phyloP scores from a whole-genome alignment of 345 rosid species.

The Rhodomyrtus tomentosa region DNA sequence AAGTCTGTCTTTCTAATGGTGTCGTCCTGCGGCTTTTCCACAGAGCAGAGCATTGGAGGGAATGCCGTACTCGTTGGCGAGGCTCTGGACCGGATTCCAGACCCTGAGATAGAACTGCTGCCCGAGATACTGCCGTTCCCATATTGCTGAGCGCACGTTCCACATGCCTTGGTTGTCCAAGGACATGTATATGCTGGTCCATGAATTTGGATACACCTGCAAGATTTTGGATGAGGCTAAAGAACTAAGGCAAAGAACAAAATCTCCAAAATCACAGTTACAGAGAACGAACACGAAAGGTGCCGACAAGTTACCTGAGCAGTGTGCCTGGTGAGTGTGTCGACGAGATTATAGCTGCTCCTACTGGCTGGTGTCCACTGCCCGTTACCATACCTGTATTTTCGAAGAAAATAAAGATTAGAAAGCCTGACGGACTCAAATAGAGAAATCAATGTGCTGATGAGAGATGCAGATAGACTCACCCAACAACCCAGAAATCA shows the following conservation, averaged over 20 bases:
- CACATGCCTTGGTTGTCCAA: constrained; percentile 40
- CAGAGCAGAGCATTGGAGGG: constrained; percentile 31
- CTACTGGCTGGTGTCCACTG: constrained; percentile 13
- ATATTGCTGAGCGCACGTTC: constrained; percentile 27
- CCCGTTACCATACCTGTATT: constrained; percentile 10
- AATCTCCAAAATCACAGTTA: neutral
- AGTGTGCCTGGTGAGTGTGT: constrained; percentile 15
- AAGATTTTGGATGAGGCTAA: neutral
- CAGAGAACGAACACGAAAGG: neutral
- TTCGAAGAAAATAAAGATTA: neutral
- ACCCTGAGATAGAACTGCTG: constrained; percentile 31
- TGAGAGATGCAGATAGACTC: neutral
- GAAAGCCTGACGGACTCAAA: neutral
- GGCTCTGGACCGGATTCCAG: constrained; percentile 7
- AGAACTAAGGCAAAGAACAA: neutral
- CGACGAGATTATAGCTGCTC: constrained; percentile 9
- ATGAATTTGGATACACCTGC: constrained; percentile 31
- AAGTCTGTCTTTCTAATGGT: neutral
- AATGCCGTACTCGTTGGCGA: constrained; percentile 19
- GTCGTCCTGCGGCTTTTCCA: constrained; percentile 14
- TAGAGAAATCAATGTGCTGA: neutral
- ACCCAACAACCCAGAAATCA: constrained; percentile 20
- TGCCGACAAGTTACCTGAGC: constrained; percentile 5
- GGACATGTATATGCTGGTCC: constrained; percentile 27
- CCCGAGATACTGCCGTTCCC: constrained; percentile 33